Percentiles rank a stretch among this genome's conserved stretches.
phyloP scores from a whole-genome alignment of 1,284 basidiomycete genomes.

The Trichosporon sp. region DNA sequence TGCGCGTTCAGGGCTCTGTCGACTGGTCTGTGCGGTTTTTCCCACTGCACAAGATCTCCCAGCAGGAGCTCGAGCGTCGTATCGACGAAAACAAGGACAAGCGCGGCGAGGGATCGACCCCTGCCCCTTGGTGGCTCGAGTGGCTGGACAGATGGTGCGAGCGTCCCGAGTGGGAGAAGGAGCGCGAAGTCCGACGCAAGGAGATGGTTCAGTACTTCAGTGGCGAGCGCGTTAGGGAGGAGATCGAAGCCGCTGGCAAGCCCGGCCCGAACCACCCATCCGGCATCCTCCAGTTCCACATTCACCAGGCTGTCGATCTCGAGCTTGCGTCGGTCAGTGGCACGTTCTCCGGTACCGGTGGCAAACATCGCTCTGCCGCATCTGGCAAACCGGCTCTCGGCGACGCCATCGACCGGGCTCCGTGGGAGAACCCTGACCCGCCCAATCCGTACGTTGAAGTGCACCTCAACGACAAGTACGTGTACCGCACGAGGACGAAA shows the following conservation, averaged over 20 bases:
- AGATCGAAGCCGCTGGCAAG: constrained; percentile 50
- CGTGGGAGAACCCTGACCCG: constrained; percentile 52
- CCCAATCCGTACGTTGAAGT: constrained; percentile 57
- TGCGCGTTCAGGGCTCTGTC: constrained; percentile 46
- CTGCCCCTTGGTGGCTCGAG: constrained; percentile 44
- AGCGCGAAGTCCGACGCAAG: constrained; percentile 46
- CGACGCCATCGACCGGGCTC: constrained; percentile 47
- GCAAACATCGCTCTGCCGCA: constrained; percentile 39
- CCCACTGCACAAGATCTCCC: constrained; percentile 51
- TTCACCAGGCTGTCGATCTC: constrained; percentile 55
- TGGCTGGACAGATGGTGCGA: constrained; percentile 38
- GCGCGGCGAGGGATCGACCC: constrained; percentile 26
- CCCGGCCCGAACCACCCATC: constrained; percentile 45
- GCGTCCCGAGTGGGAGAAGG: constrained; percentile 48
- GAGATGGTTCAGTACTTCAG: constrained; percentile 52
- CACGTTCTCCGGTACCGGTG: constrained; percentile 42
- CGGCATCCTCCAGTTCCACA: constrained; percentile 54
- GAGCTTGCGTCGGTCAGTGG: constrained; percentile 48
- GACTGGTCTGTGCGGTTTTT: constrained; percentile 54
- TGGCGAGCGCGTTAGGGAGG: constrained; percentile 52
- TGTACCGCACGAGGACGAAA: constrained; percentile 58
- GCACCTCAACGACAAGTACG: constrained; percentile 58
- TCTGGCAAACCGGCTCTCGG: constrained; percentile 51
- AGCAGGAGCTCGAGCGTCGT: constrained; percentile 38
- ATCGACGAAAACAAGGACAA: constrained; percentile 22